Evolutionary conservation across 2,329 filamentous ascomycete genomes (phyloP).

Genomic region (Ciborinia camelliae): DNA sequence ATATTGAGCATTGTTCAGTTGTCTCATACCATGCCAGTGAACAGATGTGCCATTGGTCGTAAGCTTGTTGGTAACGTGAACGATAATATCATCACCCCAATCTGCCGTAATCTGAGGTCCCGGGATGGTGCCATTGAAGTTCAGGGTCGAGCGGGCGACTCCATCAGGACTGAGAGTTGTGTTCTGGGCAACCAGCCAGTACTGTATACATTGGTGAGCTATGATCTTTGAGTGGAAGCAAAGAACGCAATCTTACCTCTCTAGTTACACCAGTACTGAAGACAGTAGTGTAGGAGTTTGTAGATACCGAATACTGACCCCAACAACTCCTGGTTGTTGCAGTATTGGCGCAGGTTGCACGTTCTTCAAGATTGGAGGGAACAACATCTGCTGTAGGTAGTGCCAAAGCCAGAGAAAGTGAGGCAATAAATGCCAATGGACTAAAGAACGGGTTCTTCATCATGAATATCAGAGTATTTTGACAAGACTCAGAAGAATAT

Average conservation of each 20-base stretch:
- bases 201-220: slow-evolving; percentile 21
- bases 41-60: slow-evolving; percentile 46
- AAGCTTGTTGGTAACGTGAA: slow-evolving; percentile 38
- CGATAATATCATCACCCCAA: slow-evolving; percentile 36
- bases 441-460: slow-evolving; percentile 33
- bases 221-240: neutral
- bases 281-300: slow-evolving; percentile 32
- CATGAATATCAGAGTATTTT: neutral
- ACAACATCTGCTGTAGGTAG: slow-evolving; percentile 25
- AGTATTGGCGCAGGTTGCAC: slow-evolving; percentile 32
- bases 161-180: slow-evolving; percentile 41
- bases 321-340: slow-evolving; percentile 36
- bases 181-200: slow-evolving; percentile 31
- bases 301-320: slow-evolving; percentile 36
- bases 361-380: slow-evolving; percentile 19
- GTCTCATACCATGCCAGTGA: slow-evolving; percentile 51
- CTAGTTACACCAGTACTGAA: slow-evolving; percentile 39
- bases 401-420: slow-evolving; percentile 25
- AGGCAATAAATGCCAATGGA: slow-evolving; percentile 23
- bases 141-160: slow-evolving; percentile 50
- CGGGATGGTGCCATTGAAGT: slow-evolving; percentile 40
- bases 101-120: slow-evolving; percentile 42
- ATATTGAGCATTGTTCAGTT: slow-evolving; percentile 42
- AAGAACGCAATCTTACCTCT: slow-evolving; percentile 24
- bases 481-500: neutral